Evolutionary conservation across 441 rosid genomes (phyloP).

Genomic region (Pelargonium fulgidum): DNA sequence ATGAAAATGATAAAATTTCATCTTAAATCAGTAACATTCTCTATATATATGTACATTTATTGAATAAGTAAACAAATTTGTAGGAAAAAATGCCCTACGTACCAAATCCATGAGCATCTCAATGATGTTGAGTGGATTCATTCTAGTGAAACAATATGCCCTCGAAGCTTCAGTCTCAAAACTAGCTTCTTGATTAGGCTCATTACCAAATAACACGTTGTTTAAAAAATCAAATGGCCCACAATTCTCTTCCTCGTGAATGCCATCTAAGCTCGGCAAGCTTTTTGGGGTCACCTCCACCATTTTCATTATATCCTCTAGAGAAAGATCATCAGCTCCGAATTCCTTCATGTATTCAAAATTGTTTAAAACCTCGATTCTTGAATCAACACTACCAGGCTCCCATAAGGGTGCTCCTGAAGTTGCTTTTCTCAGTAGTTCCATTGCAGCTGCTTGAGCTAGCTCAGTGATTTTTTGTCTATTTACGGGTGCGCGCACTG

Average conservation of each 20-base stretch:
- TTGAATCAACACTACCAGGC: neutral
- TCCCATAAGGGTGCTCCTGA: neutral
- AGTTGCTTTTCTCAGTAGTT: neutral
- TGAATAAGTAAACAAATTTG: too few species aligned
- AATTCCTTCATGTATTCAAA: neutral
- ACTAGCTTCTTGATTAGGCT: neutral
- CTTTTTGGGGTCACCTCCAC: neutral
- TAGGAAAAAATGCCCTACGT: neutral
- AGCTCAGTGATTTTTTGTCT: neutral
- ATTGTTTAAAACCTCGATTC: neutral
- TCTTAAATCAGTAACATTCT: too few species aligned
- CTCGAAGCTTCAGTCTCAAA: slow-evolving; percentile 3
- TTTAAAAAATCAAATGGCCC: neutral
- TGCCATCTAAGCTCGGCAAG: neutral
- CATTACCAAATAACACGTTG: neutral
- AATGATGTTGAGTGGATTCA: neutral
- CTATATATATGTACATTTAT: too few species aligned
- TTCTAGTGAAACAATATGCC: neutral
- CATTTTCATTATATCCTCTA: neutral
- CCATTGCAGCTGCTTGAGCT: neutral
- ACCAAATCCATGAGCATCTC: slow-evolving; percentile 9
- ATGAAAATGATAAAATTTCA: neutral
- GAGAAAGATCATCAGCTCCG: neutral
- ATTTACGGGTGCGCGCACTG: neutral
- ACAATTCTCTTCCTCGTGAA: neutral